Base-by-base conservation (phyloP, 2,329 filamentous ascomycete species). In the Ophiosphaerella korrae region DNA sequence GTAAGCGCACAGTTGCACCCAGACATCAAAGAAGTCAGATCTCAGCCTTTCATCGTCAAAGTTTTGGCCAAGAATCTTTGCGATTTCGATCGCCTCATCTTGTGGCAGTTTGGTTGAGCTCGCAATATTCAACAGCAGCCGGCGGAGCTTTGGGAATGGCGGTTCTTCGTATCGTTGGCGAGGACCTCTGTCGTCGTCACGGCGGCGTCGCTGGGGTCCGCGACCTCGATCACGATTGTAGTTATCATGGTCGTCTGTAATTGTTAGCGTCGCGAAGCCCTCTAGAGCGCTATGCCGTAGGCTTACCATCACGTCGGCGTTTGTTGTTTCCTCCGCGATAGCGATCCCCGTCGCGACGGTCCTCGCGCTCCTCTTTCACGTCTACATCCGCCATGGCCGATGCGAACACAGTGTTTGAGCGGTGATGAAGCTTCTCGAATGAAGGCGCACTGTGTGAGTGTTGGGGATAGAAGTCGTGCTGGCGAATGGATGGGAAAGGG, bases 41-140 rank as follows among this genome's bases (percentile, higher is more conserved):
- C 86, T 86, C 47, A 96, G 78, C 61, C 92, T 88, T 61, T 88
- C 85, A n/a, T 95, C 92, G 70, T 88, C 70, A 41, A 60, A 89
- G 74, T 95, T 88, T 38, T 96, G 90, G 29, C 87, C 82, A 13
- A 96, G 84, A 42, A 88, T 83, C 64, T 87, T 89, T 7, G 71
- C 71, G 41, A 75, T 72, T 36, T 75, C 70, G 26, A 68, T 64
- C 6, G 68, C 69, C 35, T 75, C 72, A 32, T 72, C 67, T 40
- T 73, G 63, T 0, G 72, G 70, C n/a, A 72, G 53, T 48, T 70
- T 68, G 32, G 67, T 65, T 7, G 70, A 72, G 40, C 70, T 69
- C n/a, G 71, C 72, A 52, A 75, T 72, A 52, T 72, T 69, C 43
- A 75, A 51, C 3, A 74, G 55, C 45, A 67, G 55, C 37, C 70